Base-by-base conservation (phyloP, 805 yeast species). In the Metschnikowia proteae region DNA sequence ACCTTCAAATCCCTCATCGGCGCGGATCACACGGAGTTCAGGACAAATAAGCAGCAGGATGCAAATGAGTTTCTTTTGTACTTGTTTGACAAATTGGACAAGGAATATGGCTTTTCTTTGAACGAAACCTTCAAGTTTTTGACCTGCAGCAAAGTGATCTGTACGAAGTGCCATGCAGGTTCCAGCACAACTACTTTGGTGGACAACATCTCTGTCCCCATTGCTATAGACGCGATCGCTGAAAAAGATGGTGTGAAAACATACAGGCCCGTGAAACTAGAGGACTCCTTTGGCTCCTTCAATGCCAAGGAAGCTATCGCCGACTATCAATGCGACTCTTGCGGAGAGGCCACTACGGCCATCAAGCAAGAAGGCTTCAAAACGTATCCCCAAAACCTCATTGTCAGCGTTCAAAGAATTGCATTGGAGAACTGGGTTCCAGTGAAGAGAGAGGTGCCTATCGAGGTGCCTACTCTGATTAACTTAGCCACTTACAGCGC, bases 351-450 rank as follows among this genome's bases (percentile, higher is more conserved):
- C 6, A 52, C 56, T 1, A 56, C 60, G 1, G 66, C 70, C 0
- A 28, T 59, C 17, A 78, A 78, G 47, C 60, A 69, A 3, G 66
- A 71, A 27, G 77, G 78, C 2, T 78, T 90, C 56, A 73, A 71
- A 50, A 72, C 88, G 0, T 83, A 71, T 55, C 99, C 99, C 0
- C 70, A 81, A n/a, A 75, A 78, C 8, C 70, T 94, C 28, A 78
- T 88, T 3, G 71, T 88, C 0, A 84, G 83, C 52, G 87, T 89
- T 3, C 84, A 88, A 52, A 76, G 98, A 60, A 88, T 92, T 48
- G 82, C 84, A 53, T 68, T 95, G 33, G 86, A 83, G 38, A 88
- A 89, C 60, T 94, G 97, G 98, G 86, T 83, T 1, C 97, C 98
- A 0, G 73, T 80, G 0, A 94, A 94, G 63, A 75, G 87, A 0